Conservation (phyloP, 768 basidiomycete genomes). For the Russula ochroleuca region DNA sequence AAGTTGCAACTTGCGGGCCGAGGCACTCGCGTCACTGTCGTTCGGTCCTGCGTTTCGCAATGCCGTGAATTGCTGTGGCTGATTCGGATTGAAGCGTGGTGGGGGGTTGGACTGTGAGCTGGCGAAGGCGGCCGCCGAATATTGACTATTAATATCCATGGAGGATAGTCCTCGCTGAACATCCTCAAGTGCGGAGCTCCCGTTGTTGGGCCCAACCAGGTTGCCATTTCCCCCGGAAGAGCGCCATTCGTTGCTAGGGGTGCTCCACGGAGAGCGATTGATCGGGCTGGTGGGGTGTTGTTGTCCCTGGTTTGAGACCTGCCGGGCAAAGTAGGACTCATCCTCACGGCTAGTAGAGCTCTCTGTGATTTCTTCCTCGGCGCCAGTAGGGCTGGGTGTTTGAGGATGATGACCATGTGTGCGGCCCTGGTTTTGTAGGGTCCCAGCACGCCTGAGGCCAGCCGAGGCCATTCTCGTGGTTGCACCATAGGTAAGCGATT, state of each 20-base stretch:
- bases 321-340: conserved; percentile 47
- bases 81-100: conserved; percentile 55
- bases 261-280: conserved; percentile 63
- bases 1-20: conserved; percentile 48
- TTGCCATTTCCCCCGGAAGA: conserved; percentile 36
- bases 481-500: conserved; percentile 72
- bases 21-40: conserved; percentile 37
- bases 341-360: conserved; percentile 55
- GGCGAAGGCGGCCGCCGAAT: conserved; percentile 32
- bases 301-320: conserved; percentile 32
- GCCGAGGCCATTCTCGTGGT: conserved; percentile 45
- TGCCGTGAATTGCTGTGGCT: conserved; percentile 42
- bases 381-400: conserved; percentile 46
- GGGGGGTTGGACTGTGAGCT: conserved; percentile 56
- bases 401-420: conserved; percentile 37
- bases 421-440: conserved; percentile 52
- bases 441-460: conserved; percentile 71
- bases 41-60: conserved; percentile 41
- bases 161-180: conserved; percentile 68
- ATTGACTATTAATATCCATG: conserved; percentile 52
- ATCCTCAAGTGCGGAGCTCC: conserved; percentile 57
- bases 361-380: conserved; percentile 58
- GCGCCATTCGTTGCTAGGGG: conserved; percentile 59
- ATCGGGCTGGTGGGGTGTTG: conserved; percentile 53
- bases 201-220: conserved; percentile 29